These are phyloP conservation scores for Wickerhamiella vanderwaltii DNA, from an alignment of 805 yeast genomes.

Conservation along the genomic window DNA sequence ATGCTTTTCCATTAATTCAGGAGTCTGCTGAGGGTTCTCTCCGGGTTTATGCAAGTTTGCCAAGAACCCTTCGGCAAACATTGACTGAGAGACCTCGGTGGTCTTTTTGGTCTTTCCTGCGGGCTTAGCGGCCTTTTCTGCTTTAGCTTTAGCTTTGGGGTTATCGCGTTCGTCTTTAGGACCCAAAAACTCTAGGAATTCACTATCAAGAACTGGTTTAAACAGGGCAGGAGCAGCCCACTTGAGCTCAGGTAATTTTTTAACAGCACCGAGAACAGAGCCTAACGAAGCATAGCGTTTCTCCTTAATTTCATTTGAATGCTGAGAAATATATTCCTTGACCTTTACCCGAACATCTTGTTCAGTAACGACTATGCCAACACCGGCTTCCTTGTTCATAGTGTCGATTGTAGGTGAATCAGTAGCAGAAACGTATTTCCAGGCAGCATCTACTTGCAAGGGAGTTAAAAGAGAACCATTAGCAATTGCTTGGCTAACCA, in stretches of 20 bases:
- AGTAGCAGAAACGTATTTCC: constrained; percentile 50
- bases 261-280: constrained; percentile 60
- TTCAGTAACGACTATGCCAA: constrained; percentile 63
- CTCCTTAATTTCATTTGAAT: constrained; percentile 47
- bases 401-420: constrained; percentile 35
- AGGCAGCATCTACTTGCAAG: constrained; percentile 65
- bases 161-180: constrained; percentile 92
- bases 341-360: constrained; percentile 53
- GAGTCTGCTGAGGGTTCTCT: constrained; percentile 81
- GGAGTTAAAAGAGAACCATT: constrained; percentile 52
- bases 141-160: constrained; percentile 29
- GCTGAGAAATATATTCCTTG: constrained; percentile 42
- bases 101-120: constrained; percentile 17
- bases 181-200: constrained; percentile 62
- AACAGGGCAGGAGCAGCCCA: constrained; percentile 87
- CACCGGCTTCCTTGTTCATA: constrained; percentile 51
- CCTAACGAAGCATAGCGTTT: constrained; percentile 76
- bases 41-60: constrained; percentile 94
- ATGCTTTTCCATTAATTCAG: constrained; percentile 74
- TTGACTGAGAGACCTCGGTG: constrained; percentile 25
- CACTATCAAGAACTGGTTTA: constrained; percentile 76
- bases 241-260: constrained; percentile 59
- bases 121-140: constrained; percentile 19
- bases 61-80: constrained; percentile 91
- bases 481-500: constrained; percentile 49